phyloP scores from a whole-genome alignment of 2,329 filamentous ascomycete species.

The Moelleriella libera region DNA sequence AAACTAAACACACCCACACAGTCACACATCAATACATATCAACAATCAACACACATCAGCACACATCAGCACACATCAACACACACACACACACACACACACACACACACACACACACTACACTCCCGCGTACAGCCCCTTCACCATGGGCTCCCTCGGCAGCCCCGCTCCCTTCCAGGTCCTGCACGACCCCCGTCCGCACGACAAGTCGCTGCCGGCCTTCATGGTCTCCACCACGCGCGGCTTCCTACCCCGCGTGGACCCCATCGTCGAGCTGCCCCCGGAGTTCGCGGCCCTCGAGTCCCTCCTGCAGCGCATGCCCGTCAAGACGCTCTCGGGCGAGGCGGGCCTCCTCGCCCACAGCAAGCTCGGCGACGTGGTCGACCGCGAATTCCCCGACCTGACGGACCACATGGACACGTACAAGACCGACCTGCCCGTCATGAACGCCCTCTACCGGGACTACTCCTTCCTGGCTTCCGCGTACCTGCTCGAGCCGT shows the following conservation, averaged over 20 bases:
- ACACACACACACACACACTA: no score
- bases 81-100: no score
- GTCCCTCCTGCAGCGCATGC: constrained; percentile 61
- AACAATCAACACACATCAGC: no score
- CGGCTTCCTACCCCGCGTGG: constrained; percentile 58
- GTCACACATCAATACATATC: no score
- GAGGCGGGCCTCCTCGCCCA: constrained; percentile 63
- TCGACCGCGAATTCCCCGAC: constrained; percentile 63
- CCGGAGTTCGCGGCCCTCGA: constrained; percentile 59
- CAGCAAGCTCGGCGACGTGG: constrained; percentile 59
- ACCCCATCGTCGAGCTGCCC: constrained; percentile 52
- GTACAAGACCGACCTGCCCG: constrained; percentile 56
- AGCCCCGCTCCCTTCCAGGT: constrained; percentile 36
- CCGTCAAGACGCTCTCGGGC: constrained; percentile 61
- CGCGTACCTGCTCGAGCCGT: constrained; percentile 82
- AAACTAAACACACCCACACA: no score
- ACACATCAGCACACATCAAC: no score
- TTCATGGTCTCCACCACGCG: constrained; percentile 69
- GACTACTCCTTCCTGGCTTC: constrained; percentile 89
- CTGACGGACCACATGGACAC: constrained; percentile 59
- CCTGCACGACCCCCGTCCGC: constrained; percentile 46
- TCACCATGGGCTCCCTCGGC: constrained; percentile 27
- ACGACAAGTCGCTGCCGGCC: constrained; percentile 50
- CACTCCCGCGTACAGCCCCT: no score
- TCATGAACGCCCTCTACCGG: constrained; percentile 76